These are phyloP conservation scores for Fusarium sp. DNA, from an alignment of 2,329 filamentous ascomycete genomes.

Conservation along the genomic window DNA sequence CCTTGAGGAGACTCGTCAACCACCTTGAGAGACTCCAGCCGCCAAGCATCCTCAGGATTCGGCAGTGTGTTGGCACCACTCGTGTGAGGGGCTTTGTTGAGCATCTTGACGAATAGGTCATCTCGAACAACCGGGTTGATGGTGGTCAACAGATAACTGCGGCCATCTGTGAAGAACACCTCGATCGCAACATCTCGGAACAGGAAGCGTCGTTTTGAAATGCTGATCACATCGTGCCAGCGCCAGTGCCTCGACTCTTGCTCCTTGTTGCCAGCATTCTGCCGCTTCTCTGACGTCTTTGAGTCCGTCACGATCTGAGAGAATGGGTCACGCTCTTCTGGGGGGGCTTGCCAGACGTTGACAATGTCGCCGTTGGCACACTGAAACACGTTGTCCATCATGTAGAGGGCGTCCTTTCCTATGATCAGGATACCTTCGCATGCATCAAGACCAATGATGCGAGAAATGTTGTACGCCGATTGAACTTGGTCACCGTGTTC, in stretches of 20 bases:
- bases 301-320: conserved; percentile 88
- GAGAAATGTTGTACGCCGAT: conserved; percentile 93
- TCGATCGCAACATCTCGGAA: conserved; percentile 98
- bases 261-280: conserved; percentile 67
- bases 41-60: conserved; percentile 90
- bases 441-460: conserved; percentile 92
- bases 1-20: conserved; percentile 69
- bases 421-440: conserved; percentile 94
- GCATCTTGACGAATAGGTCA: conserved; percentile 82
- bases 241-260: conserved; percentile 92
- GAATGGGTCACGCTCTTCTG: conserved; percentile 94
- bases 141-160: conserved; percentile 92
- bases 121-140: conserved; percentile 81
- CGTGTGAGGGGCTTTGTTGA: conserved; percentile 83
- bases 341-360: conserved; percentile 92
- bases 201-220: conserved; percentile 94
- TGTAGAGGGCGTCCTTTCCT: conserved; percentile 90
- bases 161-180: conserved; percentile 95
- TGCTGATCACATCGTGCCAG: conserved; percentile 93
- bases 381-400: conserved; percentile 97
- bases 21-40: conserved; percentile 84
- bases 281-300: conserved; percentile 71
- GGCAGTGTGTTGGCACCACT: conserved; percentile 75
- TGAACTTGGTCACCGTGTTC: conserved; percentile 93
- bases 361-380: conserved; percentile 96